A percentile compares a stretch with the other conserved stretches of the same genome.
Evolutionary conservation across 2,329 filamentous ascomycete species (phyloP).

Genomic region (Rasamsonia emersonii): DNA sequence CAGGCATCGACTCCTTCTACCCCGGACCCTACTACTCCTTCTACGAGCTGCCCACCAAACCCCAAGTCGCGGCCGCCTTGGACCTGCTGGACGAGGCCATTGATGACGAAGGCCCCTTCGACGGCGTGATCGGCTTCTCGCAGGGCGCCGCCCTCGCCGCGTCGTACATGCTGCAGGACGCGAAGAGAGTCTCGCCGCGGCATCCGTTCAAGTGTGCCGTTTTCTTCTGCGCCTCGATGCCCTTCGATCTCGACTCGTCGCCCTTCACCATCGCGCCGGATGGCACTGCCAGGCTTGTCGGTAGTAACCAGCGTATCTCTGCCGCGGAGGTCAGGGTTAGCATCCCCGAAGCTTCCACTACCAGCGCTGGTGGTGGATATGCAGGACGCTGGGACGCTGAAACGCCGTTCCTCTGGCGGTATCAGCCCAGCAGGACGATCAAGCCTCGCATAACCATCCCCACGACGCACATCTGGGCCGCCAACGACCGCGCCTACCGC

Average conservation of each 20-base stretch:
- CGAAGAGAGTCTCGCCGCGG: constrained; percentile 2
- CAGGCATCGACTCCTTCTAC: not conserved
- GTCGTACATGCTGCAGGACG: constrained; percentile 8
- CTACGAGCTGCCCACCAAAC: not conserved
- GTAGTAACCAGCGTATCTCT: not conserved
- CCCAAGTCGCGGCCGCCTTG: constrained; percentile 5
- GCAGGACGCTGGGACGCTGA: not conserved
- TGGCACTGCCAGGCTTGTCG: not conserved
- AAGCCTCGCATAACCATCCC: not conserved
- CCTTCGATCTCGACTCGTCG: not conserved
- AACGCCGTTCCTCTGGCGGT: not conserved
- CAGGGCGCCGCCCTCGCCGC: constrained; percentile 13
- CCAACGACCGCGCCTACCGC: not conserved
- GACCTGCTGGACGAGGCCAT: constrained; percentile 8
- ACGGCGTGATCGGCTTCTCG: constrained; percentile 14
- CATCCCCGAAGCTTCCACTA: not conserved
- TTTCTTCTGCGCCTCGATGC: constrained; percentile 7
- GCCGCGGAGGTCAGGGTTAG: not conserved
- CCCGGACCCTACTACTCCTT: not conserved
- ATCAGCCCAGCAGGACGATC: not conserved
- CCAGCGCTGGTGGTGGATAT: too few relatives aligned
- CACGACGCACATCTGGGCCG: not conserved
- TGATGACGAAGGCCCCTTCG: constrained; percentile 14
- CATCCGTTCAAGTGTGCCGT: constrained; percentile 13
- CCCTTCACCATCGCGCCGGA: not conserved